Evolutionary conservation across 441 rosid species (phyloP), one percentile per base, ranked within the genome.

Genomic region (Croton laevigatus): DNA sequence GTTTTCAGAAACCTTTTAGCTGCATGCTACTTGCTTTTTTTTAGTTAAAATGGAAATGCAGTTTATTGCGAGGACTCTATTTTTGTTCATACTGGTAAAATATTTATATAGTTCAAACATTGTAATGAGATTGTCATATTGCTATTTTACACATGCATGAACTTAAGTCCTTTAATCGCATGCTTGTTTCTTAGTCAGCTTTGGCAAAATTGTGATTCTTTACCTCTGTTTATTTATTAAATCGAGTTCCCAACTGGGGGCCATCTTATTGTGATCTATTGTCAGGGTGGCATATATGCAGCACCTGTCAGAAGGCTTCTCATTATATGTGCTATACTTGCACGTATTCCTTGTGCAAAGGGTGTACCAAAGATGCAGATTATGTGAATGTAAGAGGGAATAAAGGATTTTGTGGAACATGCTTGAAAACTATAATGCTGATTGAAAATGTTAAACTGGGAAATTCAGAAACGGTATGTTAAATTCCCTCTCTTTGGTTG

Each of bases 211-310:
- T 61, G 14, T 57, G 11, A 40, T 52, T n/a, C 49, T 23, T 65
- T 5, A 5, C 59, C 8, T 45, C 10, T 42, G 6, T 37, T 48
- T 12, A 11, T 19, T 9, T 69, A 11, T 20, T 45, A 59, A 37
- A 34, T 27, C 34, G 32, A 37, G 40, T 19, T 61, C 51, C 23
- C 40, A n/a, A 13, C 32, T 17, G 17, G 22, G 20, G 23, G 27
- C 38, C 12, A 11, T 67, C 42, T 76, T 23, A 62, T 38, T 58
- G n/a, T 55, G 65, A 22, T 58, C 23, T 66, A 36, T 27, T 84
- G 82, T 80, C 89, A 96, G 98, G 99, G 61, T 96, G 99, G 98
- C 99, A 96, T 71, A 88, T 94, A 68, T 96, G 99, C 75, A 89
- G 91, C 75, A 79, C 81, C 69, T 96, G 99, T 78, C 92, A 86